These are phyloP conservation scores for Eustoma russellianum DNA, from an alignment of 257 asterid genomes.

Conservation along the genomic window DNA sequence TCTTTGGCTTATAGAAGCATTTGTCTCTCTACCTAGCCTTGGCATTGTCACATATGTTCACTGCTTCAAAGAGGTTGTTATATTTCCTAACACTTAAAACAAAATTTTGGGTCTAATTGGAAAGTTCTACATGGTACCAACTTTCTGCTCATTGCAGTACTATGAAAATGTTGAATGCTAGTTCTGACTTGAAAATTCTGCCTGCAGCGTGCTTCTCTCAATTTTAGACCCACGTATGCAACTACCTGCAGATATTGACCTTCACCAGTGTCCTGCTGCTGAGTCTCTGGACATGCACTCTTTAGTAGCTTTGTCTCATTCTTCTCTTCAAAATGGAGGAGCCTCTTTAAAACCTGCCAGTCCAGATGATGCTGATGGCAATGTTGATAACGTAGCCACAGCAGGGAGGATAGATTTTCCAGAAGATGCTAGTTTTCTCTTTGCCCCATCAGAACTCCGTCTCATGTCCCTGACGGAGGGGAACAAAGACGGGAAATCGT, in stretches of 20 bases:
- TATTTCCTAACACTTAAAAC: slow-evolving; percentile 4
- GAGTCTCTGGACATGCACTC: slow-evolving; percentile 38
- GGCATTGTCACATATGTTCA: too few relatives aligned
- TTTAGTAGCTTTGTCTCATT: slow-evolving; percentile 27
- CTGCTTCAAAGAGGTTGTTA: not conserved
- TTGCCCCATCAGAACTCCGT: slow-evolving; percentile 74
- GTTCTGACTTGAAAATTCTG: slow-evolving; percentile 10
- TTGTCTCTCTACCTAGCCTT: too few relatives aligned
- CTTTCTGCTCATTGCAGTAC: too few relatives aligned
- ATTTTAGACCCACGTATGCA: slow-evolving; percentile 87
- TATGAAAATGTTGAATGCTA: too few relatives aligned
- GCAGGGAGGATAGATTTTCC: slow-evolving; percentile 46
- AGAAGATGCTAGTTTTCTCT: slow-evolving; percentile 74
- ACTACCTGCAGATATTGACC: slow-evolving; percentile 77
- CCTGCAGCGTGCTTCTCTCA: slow-evolving; percentile 86
- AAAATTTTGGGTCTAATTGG: too few relatives aligned
- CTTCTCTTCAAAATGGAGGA: slow-evolving; percentile 33
- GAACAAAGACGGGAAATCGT: slow-evolving; percentile 29
- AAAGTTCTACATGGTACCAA: too few relatives aligned
- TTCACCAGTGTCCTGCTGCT: slow-evolving; percentile 35
- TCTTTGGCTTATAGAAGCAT: too few relatives aligned
- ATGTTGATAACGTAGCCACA: slow-evolving; percentile 36
- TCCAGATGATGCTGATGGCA: slow-evolving; percentile 55
- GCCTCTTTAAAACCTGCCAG: slow-evolving; percentile 33
- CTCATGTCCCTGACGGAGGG: slow-evolving; percentile 52